These are phyloP conservation scores for Chaetoceros tenuissimus DNA, from an alignment of 108 stramenopile species.

Conservation along the genomic window DNA sequence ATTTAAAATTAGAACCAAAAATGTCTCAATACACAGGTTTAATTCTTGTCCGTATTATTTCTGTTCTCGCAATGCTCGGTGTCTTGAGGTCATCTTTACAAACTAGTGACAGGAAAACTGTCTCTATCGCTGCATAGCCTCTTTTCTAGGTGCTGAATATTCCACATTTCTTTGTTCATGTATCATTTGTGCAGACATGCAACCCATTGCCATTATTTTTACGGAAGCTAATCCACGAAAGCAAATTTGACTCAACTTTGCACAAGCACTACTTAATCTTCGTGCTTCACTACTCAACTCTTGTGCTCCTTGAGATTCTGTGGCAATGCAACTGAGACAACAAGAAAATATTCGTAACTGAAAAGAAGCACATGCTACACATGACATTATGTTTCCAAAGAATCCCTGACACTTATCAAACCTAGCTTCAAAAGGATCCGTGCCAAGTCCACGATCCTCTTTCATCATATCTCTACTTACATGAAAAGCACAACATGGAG, in stretches of 20 bases:
- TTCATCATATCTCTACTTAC: conserved; percentile 44
- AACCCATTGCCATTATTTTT: conserved; percentile 40
- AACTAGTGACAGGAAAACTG: no score
- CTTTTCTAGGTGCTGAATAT: no score
- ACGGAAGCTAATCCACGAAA: conserved; percentile 46
- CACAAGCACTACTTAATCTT: conserved; percentile 38
- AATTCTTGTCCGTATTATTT: no score
- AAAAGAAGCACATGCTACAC: conserved; percentile 19
- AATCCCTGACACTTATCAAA: conserved; percentile 38
- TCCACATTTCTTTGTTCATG: no score
- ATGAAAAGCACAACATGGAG: conserved; percentile 52
- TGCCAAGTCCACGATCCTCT: conserved; percentile 33
- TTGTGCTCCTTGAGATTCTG: conserved; percentile 42
- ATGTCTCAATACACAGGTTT: no score
- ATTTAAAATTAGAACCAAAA: no score
- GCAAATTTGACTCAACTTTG: conserved; percentile 32
- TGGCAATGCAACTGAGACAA: conserved; percentile 37
- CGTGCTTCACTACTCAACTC: conserved; percentile 42
- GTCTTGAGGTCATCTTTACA: no score
- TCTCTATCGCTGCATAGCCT: no score
- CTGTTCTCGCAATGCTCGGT: no score
- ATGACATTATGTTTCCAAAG: conserved; percentile 17
- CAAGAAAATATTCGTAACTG: conserved; percentile 23
- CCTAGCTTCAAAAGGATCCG: conserved; percentile 48
- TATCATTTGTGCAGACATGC: conserved; percentile 45